These are phyloP conservation scores for Triticum urartu DNA, from an alignment of 176 grass and related monocot species.

Conservation along the genomic window DNA sequence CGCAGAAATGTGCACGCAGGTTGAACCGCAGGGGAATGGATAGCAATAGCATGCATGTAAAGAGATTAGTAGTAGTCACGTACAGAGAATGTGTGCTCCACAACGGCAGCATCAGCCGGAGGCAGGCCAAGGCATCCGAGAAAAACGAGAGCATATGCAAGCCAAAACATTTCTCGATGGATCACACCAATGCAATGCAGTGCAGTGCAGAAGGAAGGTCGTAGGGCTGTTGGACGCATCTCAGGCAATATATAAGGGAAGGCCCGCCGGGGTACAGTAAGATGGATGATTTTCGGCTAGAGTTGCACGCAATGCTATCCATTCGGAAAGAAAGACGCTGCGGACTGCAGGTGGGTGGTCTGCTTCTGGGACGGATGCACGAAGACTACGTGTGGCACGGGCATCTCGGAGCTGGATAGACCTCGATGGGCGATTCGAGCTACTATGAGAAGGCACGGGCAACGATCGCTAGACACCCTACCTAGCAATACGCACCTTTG, in stretches of 20 bases:
- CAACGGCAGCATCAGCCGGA: conserved; percentile 29
- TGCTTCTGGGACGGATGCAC: not conserved
- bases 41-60: not conserved
- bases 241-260: not conserved
- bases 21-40: not conserved
- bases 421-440: not conserved
- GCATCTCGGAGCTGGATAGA: not conserved
- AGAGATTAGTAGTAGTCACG: too few relatives aligned
- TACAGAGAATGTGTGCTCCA: conserved; percentile 62
- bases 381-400: not conserved
- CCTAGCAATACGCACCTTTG: not conserved
- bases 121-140: not conserved
- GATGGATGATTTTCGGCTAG: not conserved
- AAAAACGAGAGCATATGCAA: conserved; percentile 19
- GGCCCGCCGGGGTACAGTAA: not conserved
- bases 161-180: not conserved
- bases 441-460: not conserved
- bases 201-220: not conserved
- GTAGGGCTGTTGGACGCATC: not conserved
- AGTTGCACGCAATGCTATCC: not conserved
- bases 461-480: not conserved
- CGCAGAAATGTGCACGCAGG: not conserved
- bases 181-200: not conserved
- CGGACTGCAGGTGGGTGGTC: not conserved
- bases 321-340: not conserved